These are phyloP conservation scores for Cytospora chrysosperma DNA, from an alignment of 2,329 filamentous ascomycete species.

Conservation along the genomic window DNA sequence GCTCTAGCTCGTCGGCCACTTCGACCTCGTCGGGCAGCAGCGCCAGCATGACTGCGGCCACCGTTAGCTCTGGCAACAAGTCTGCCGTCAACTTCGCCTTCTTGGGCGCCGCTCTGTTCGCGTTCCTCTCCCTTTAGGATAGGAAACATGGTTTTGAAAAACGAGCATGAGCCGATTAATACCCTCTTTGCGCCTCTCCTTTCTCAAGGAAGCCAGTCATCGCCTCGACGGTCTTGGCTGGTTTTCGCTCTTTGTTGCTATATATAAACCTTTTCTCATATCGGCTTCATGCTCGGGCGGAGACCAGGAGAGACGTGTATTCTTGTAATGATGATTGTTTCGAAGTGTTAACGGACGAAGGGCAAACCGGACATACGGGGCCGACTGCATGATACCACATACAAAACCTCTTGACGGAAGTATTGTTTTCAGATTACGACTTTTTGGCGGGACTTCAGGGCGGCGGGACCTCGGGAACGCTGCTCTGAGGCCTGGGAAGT, in stretches of 20 bases:
- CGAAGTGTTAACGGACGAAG: background rate
- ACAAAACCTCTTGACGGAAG: background rate
- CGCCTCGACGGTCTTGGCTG: background rate
- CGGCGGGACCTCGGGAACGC: background rate
- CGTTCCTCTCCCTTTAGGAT: constrained; percentile 24
- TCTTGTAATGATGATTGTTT: background rate
- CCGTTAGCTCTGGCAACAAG: constrained; percentile 26
- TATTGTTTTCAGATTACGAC: background rate
- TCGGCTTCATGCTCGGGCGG: background rate
- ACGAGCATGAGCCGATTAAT: constrained; percentile 16
- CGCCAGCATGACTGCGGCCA: constrained; percentile 24
- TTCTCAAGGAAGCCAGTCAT: background rate
- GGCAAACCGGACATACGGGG: background rate
- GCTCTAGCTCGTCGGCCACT: background rate
- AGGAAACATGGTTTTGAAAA: background rate
- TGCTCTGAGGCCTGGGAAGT: background rate
- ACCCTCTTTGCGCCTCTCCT: background rate
- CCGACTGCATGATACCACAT: background rate
- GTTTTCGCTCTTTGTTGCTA: background rate
- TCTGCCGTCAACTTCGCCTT: constrained; percentile 26
- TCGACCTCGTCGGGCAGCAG: constrained; percentile 18
- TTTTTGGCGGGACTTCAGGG: background rate
- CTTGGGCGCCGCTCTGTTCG: constrained; percentile 26
- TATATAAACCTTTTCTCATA: background rate
- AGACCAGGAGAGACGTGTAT: background rate